phyloP scores from a whole-genome alignment of 352 stramenopile genomes.

The Phytophthora constricta region DNA sequence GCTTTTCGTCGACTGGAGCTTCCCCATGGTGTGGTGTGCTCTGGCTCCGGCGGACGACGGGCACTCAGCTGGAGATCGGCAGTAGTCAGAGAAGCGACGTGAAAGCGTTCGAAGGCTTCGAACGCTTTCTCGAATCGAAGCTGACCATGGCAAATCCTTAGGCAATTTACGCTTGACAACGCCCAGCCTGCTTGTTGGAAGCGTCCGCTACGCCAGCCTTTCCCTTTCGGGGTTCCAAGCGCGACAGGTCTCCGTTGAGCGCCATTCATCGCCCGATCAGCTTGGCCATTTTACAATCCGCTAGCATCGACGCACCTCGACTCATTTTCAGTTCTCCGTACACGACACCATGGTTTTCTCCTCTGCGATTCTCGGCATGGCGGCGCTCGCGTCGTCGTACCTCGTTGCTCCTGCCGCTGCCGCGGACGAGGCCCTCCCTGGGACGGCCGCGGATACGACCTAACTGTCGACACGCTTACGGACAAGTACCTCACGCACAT shows the following conservation, averaged over 20 bases:
- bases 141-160: conserved; percentile 21
- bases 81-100: conserved; percentile 15
- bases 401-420: conserved; percentile 16
- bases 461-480: conserved; percentile 60
- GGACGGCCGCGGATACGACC: conserved; percentile 56
- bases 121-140: too few relatives aligned
- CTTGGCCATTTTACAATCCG: conserved; percentile 23
- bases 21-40: neutral
- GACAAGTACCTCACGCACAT: conserved; percentile 73
- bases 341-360: conserved; percentile 36
- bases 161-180: conserved; percentile 15
- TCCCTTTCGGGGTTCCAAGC: conserved; percentile 8
- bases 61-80: conserved; percentile 36
- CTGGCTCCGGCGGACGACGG: neutral
- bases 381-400: conserved; percentile 32
- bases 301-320: conserved; percentile 15
- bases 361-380: conserved; percentile 34
- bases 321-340: neutral
- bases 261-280: conserved; percentile 3
- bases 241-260: too few relatives aligned
- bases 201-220: conserved; percentile 20
- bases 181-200: conserved; percentile 29
- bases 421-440: conserved; percentile 49
- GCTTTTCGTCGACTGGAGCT: conserved; percentile 12
- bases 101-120: conserved; percentile 13